Percentiles rank a stretch among this genome's conserved stretches.
phyloP scores from a whole-genome alignment of 2,329 filamentous ascomycete genomes.

The Monosporascus sp. region DNA sequence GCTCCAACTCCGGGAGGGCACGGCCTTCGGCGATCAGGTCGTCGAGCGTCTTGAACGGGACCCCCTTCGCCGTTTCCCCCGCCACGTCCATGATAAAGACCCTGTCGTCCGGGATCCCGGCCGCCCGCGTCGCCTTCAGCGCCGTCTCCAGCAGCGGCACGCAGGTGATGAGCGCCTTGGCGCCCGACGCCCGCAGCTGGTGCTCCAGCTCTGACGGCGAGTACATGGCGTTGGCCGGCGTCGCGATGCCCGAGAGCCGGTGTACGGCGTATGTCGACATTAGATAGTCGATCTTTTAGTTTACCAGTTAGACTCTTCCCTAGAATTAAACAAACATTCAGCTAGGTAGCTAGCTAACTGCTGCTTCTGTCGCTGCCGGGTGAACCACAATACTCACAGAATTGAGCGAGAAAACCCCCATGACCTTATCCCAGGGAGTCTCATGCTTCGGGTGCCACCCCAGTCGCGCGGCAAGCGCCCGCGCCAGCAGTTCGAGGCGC shows the following conservation, averaged over 20 bases:
- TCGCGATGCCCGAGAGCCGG: conserved; percentile 60
- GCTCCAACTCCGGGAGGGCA: conserved; percentile 42
- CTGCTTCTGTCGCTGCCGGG: not conserved
- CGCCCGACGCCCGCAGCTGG: conserved; percentile 59
- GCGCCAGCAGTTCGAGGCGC: conserved; percentile 60
- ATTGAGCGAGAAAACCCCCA: conserved; percentile 68
- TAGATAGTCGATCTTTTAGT: conserved; percentile 54
- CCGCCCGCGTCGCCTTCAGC: conserved; percentile 55
- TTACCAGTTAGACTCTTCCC: not conserved
- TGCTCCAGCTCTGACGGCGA: conserved; percentile 60
- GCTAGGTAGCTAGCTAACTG: no score
- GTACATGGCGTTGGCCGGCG: conserved; percentile 67
- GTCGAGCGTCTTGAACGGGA: conserved; percentile 55
- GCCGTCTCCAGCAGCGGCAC: conserved; percentile 56
- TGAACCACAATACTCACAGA: conserved; percentile 34
- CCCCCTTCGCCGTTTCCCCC: conserved; percentile 28
- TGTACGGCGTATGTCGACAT: conserved; percentile 65
- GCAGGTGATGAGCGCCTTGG: conserved; percentile 66
- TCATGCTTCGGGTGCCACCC: conserved; percentile 66
- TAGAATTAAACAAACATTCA: not conserved
- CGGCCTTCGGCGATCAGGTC: conserved; percentile 56
- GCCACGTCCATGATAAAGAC: conserved; percentile 57
- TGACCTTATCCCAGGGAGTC: conserved; percentile 71
- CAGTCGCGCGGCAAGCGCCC: conserved; percentile 60
- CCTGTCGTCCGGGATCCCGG: conserved; percentile 53